These are phyloP conservation scores for Melanomma pulvis-pyrius DNA, from an alignment of 495 filamentous ascomycete species.

Conservation along the genomic window DNA sequence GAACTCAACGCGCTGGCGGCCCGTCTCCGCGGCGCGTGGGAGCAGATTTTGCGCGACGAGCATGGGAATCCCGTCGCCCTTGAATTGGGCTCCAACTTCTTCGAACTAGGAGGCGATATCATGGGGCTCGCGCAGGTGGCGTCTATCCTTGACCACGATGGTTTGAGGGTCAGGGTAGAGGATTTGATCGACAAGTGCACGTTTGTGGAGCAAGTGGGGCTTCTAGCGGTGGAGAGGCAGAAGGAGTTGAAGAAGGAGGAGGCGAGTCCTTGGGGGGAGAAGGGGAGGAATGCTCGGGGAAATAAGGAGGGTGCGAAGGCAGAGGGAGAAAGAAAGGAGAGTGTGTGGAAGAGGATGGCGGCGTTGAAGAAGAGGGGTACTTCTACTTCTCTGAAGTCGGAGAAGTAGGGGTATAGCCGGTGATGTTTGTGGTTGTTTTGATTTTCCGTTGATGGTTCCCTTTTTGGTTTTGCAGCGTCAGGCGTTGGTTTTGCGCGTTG, in stretches of 20 bases:
- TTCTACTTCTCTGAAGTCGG: too few species aligned
- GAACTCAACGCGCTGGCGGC: slow-evolving; percentile 55
- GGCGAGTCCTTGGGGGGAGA: slow-evolving; percentile 30
- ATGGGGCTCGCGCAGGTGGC: slow-evolving; percentile 55
- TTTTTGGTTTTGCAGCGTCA: too few species aligned
- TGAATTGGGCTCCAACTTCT: slow-evolving; percentile 56
- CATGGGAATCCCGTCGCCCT: slow-evolving; percentile 39
- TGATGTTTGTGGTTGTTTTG: too few species aligned
- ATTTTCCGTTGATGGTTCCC: too few species aligned
- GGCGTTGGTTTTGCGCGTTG: too few species aligned
- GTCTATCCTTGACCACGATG: slow-evolving; percentile 54
- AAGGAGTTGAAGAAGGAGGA: slow-evolving; percentile 29
- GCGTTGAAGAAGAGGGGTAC: too few species aligned
- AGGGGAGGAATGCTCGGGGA: slow-evolving; percentile 21
- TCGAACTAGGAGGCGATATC: slow-evolving; percentile 57
- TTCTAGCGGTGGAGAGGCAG: slow-evolving; percentile 40
- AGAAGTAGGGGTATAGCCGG: too few species aligned
- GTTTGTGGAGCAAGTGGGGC: slow-evolving; percentile 55
- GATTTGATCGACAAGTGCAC: slow-evolving; percentile 55
- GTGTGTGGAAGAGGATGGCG: too few species aligned
- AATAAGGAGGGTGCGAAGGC: not conserved
- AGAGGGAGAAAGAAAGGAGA: slow-evolving; percentile 6
- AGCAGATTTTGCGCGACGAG: slow-evolving; percentile 51
- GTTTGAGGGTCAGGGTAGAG: slow-evolving; percentile 54
- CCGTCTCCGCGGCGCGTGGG: slow-evolving; percentile 54